A percentile compares a stretch with the other conserved stretches of the same genome.
These are phyloP conservation scores for Colletotrichum liaoningense DNA, from an alignment of 2,329 filamentous ascomycete genomes.

Conservation along the genomic window DNA sequence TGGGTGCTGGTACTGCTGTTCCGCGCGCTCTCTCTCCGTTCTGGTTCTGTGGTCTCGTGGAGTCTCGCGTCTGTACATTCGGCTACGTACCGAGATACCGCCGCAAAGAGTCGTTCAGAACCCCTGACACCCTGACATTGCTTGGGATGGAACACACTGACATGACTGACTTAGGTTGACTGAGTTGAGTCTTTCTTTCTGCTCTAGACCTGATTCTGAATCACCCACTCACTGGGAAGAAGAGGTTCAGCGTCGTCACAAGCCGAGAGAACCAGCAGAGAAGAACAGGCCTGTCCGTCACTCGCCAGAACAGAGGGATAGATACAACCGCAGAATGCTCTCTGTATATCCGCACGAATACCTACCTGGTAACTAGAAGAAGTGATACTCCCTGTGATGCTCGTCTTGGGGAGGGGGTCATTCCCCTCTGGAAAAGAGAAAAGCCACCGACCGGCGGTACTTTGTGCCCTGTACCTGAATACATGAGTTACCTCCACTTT, in stretches of 20 bases:
- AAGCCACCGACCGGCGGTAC: constrained; percentile 30
- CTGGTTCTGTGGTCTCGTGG: neutral
- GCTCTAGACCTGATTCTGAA: neutral
- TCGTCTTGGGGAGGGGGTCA: neutral
- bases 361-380: too few relatives aligned
- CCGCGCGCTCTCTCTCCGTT: neutral
- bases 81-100: constrained; percentile 4
- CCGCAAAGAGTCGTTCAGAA: neutral
- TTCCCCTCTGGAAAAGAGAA: neutral
- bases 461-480: constrained; percentile 13
- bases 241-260: constrained; percentile 5
- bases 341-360: neutral
- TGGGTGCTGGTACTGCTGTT: too few relatives aligned
- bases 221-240: neutral
- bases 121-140: constrained; percentile 3
- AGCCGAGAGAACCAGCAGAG: neutral
- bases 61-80: neutral
- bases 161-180: neutral
- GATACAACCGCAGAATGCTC: neutral
- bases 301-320: neutral
- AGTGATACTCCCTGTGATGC: neutral
- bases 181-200: neutral
- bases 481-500: neutral
- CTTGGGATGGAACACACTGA: neutral
- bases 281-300: neutral